Conservation (phyloP, 2,329 filamentous ascomycete genomes). For the Sporothrix luriei region DNA sequence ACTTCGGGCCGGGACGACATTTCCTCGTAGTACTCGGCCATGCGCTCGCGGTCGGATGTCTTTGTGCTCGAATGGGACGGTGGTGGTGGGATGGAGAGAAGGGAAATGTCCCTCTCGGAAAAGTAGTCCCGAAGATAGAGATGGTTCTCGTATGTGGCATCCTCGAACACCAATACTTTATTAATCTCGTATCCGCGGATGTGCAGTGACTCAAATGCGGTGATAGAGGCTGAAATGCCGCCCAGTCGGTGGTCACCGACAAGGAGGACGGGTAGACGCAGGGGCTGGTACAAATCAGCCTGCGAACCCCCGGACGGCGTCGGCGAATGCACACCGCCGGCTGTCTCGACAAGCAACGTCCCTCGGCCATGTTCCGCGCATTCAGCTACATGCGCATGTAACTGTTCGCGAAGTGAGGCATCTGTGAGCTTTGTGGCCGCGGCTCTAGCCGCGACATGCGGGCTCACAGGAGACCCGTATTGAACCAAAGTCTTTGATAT, state of each 20-base stretch:
- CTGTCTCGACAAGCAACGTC: conserved; percentile 73
- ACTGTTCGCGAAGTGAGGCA: background rate
- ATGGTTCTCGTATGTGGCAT: conserved; percentile 68
- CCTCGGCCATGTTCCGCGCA: conserved; percentile 45
- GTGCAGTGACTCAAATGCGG: conserved; percentile 75
- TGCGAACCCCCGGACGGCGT: conserved; percentile 75
- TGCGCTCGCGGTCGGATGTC: conserved; percentile 56
- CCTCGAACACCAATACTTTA: conserved; percentile 68
- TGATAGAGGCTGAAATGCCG: conserved; percentile 78
- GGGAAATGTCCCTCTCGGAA: conserved; percentile 57
- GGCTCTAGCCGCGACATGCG: conserved; percentile 52
- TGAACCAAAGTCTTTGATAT: conserved; percentile 56
- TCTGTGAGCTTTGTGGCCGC: background rate
- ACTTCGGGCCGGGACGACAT: conserved; percentile 49
- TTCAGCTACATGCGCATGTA: conserved; percentile 50
- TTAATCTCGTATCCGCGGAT: conserved; percentile 79
- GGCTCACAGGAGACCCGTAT: conserved; percentile 74
- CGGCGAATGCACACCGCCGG: conserved; percentile 79
- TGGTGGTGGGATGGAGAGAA: conserved; percentile 61
- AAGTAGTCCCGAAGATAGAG: conserved; percentile 71
- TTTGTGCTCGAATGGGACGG: conserved; percentile 51
- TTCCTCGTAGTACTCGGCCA: conserved; percentile 65
- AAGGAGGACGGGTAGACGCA: conserved; percentile 73
- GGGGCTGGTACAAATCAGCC: conserved; percentile 73
- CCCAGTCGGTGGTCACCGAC: conserved; percentile 75